phyloP scores from a whole-genome alignment of 768 basidiomycete genomes.

The Lactifluus rugatus region DNA sequence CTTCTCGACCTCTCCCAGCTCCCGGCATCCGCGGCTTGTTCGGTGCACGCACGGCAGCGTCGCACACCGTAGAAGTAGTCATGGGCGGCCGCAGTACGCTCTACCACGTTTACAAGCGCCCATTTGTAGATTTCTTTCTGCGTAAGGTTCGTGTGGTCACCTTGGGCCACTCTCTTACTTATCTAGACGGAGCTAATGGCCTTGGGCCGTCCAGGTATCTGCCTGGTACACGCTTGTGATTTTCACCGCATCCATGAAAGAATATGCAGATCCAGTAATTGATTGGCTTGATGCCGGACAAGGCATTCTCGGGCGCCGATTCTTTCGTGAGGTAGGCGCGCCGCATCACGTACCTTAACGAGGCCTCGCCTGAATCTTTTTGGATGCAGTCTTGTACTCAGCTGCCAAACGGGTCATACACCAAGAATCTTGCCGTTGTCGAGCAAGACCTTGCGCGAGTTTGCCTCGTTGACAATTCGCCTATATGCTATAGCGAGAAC shows the following conservation, averaged over 20 bases:
- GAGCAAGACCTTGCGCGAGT: constrained; percentile 88
- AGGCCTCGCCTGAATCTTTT: not conserved
- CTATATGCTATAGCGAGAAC: constrained; percentile 83
- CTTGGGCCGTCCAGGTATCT: constrained; percentile 58
- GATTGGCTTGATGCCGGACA: constrained; percentile 97
- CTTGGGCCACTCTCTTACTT: too few species aligned
- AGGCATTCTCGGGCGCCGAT: constrained; percentile 76
- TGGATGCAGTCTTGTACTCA: constrained; percentile 75
- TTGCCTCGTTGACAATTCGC: constrained; percentile 94
- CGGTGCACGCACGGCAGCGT: constrained; percentile 38
- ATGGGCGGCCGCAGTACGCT: constrained; percentile 80
- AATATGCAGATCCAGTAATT: constrained; percentile 99
- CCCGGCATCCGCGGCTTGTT: constrained; percentile 50
- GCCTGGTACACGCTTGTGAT: constrained; percentile 98
- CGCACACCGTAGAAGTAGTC: constrained; percentile 89
- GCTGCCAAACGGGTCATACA: constrained; percentile 86
- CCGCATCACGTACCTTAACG: not conserved
- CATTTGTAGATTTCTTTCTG: constrained; percentile 92
- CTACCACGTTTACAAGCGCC: constrained; percentile 98
- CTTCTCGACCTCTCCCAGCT: constrained; percentile 61
- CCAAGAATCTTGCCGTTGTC: constrained; percentile 82
- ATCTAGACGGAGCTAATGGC: not conserved
- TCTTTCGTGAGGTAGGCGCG: constrained; percentile 78
- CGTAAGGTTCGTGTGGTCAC: constrained; percentile 50
- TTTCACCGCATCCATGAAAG: constrained; percentile 98